phyloP scores from a whole-genome alignment of 1,284 basidiomycete genomes.

The Irpex lacteus region DNA sequence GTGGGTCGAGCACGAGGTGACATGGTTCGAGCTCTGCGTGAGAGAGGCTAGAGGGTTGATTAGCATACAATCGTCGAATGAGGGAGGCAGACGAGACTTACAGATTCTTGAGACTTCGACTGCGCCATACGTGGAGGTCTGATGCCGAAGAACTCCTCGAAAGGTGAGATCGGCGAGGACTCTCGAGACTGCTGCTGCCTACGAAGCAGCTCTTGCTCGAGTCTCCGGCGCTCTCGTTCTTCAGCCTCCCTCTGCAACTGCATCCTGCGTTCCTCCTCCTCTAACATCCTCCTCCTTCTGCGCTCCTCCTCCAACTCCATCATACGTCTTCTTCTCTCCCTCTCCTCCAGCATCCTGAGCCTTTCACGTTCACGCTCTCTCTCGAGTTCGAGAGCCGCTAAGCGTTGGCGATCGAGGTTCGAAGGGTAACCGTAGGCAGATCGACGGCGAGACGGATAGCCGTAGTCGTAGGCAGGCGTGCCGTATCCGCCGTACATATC shows the following conservation, averaged over 20 bases:
- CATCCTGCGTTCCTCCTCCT: slow-evolving; percentile 18
- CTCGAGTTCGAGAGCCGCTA: slow-evolving; percentile 15
- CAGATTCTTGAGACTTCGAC: not conserved
- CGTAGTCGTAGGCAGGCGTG: not conserved
- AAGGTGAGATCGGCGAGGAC: slow-evolving; percentile 11
- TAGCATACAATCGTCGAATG: not conserved
- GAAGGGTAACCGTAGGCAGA: slow-evolving; percentile 20
- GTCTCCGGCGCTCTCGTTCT: slow-evolving; percentile 17
- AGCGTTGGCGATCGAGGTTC: slow-evolving; percentile 14
- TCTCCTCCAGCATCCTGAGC: slow-evolving; percentile 16
- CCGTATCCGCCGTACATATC: slow-evolving; percentile 1
- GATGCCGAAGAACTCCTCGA: slow-evolving; percentile 24
- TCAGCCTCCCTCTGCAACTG: slow-evolving; percentile 18
- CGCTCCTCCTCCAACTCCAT: slow-evolving; percentile 10
- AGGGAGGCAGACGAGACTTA: not conserved
- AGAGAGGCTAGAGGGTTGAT: slow-evolving; percentile 1
- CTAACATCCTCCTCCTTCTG: slow-evolving; percentile 9
- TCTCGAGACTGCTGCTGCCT: slow-evolving; percentile 18
- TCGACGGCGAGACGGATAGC: slow-evolving; percentile 11
- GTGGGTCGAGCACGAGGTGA: slow-evolving; percentile 9
- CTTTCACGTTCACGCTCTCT: slow-evolving; percentile 21
- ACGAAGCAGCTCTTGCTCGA: slow-evolving; percentile 23
- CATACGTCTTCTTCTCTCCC: slow-evolving; percentile 14
- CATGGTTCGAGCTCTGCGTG: slow-evolving; percentile 14
- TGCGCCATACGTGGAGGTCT: slow-evolving; percentile 14